Base-by-base conservation (phyloP, 2,329 filamentous ascomycete genomes). In the Hypoxylon sp. region DNA sequence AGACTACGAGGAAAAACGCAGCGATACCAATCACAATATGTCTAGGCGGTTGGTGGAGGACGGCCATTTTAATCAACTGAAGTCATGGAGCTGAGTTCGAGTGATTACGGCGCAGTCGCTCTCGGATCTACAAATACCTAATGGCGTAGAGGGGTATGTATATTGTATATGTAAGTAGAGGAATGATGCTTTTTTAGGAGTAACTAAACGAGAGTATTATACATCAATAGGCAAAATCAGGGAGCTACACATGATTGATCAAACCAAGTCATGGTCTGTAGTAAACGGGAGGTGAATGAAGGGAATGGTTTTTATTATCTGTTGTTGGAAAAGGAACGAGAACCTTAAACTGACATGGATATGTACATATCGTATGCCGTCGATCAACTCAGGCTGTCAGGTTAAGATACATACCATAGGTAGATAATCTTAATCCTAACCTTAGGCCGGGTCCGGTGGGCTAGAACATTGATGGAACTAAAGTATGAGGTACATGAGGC, bases 11-110 rank as follows among this genome's bases (percentile, higher is more conserved):
- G 11, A 62, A n/a, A 36, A 63, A 50, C 1, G 57, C 57, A 10
- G 30, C 57, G 17, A 63, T 21, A 13, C 61, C 46, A 11, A 68
- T 53, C 10, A 62, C 32, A n/a, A 69, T 30, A n/a, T 63, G 66
- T 41, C 63, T 59, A 23, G 63, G 52, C 10, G 60, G 63, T 28
- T 63, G 65, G 19, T 17, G 48, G 41, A 63, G 57, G 52, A 50
- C 45, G 13, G 53, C 49, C 65, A 64, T 64, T 53, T 65, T 38
- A 25, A 25, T 52, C 45, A 56, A 52, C 10, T 49, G 23, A 41
- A 63, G 23, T 51, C 55, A 63, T 63, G n/a, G 34, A 43, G 50
- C 21, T 50, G 25, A 49, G n/a, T 17, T 19, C 23, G 25, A 28
- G 14, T 28, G 53, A 46, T 25, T n/a, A 34, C 38, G 21, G 38